Evolutionary conservation across 805 yeast genomes (phyloP), one percentile per base, ranked within the genome.

Genomic region (Teunomyces cretensis): DNA sequence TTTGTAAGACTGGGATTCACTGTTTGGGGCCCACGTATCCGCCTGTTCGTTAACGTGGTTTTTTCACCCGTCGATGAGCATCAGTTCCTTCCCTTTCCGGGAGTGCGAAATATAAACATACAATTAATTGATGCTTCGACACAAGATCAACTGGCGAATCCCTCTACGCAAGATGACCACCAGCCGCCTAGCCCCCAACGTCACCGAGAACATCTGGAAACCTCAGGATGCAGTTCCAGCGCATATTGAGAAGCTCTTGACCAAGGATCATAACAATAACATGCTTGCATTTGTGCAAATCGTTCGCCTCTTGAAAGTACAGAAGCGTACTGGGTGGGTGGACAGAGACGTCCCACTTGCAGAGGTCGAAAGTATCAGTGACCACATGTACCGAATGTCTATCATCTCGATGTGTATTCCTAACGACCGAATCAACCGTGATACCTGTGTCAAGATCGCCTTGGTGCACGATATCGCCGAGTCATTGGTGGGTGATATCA

Each of bases 321-420:
- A 88, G 58, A 82, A 77, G 54, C 78, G 99, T 61, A 92, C 99
- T 0, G 99, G 99, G 2, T 92, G 98, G 98, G 65, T 92, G 15
- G 92, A 89, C 60, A 81, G 80, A 57, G 68, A 69, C 3, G 54
- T 72, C 13, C 76, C 79, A 9, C 60, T 72, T 13, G 72, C 72
- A 1, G 56, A 71, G 19, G 82, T 84, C 2, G 88, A 89, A 64
- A 79, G 86, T 42, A 89, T 90, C 42, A 79, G 88, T n/a, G 97
- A 91, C 65, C 97, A 92, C 64, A 91, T 91, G 96, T 91, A 92
- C 62, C 75, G 99, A 46, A 91, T 92, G 97, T 81, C 89, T 4
- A 71, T 91, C 15, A 80, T 89, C 35, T 74, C 92, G 16, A 80
- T 90, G 85, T 64, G 89, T 17, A 75, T 88, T 35, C 79, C 80